phyloP scores from a whole-genome alignment of 176 grass and related monocot genomes.

The Bromus sterilis region DNA sequence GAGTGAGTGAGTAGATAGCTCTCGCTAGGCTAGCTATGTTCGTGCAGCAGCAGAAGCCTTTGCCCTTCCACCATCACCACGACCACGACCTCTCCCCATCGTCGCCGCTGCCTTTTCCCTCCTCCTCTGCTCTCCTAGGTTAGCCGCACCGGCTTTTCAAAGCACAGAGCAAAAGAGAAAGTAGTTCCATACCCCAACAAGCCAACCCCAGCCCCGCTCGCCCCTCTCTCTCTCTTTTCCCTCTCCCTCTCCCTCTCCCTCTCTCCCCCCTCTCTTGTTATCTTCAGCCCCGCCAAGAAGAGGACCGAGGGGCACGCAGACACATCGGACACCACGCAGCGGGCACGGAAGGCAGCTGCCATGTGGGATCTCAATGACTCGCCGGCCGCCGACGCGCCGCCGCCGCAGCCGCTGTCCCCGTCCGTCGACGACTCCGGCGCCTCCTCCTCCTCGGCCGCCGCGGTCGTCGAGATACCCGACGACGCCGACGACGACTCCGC shows the following conservation, averaged over 20 bases:
- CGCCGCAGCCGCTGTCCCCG: constrained; percentile 33
- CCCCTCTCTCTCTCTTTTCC: background rate
- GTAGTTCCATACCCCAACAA: constrained; percentile 48
- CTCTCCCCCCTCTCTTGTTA: background rate
- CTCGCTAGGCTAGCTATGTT: too few relatives aligned
- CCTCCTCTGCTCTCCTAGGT: constrained; percentile 39
- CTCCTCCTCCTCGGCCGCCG: constrained; percentile 32
- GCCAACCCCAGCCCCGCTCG: constrained; percentile 27
- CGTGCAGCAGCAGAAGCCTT: constrained; percentile 1
- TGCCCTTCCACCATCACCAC: background rate
- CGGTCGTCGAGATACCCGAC: constrained; percentile 23
- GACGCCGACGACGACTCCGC: constrained; percentile 41
- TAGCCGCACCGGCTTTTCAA: constrained; percentile 27
- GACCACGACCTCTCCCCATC: background rate
- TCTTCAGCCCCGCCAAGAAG: background rate
- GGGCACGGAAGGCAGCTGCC: background rate
- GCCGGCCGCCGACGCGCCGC: constrained; percentile 34
- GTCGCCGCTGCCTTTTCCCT: background rate
- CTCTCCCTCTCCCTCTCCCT: background rate
- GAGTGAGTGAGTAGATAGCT: too few relatives aligned
- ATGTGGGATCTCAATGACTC: constrained; percentile 99
- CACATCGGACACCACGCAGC: background rate
- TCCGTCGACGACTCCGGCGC: constrained; percentile 53
- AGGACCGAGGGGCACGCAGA: background rate
- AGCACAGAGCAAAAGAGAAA: constrained; percentile 49